A percentile compares a stretch with the other conserved stretches of the same genome.
phyloP scores from a whole-genome alignment of 257 asterid genomes.

The Solanum corneliomulleri region DNA sequence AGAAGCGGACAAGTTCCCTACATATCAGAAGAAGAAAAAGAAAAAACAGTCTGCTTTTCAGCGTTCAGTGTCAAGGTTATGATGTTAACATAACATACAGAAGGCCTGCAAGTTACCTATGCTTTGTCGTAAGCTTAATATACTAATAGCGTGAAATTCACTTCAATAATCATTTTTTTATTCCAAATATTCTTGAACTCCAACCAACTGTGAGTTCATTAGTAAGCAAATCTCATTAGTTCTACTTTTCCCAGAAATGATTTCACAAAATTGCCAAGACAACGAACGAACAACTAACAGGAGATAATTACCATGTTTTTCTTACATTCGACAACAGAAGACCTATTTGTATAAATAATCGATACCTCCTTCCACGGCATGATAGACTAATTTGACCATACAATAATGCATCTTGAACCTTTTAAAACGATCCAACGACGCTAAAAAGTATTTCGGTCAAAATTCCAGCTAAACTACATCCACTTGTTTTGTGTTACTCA shows the following conservation, averaged over 20 bases:
- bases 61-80: not conserved
- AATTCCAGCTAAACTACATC: not conserved
- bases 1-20: not conserved
- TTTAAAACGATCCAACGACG: not conserved
- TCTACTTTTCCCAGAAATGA: not conserved
- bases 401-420: not conserved
- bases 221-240: not conserved
- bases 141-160: not conserved
- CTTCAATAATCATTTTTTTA: too few species aligned
- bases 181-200: not conserved
- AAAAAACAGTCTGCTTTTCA: not conserved
- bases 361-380: not conserved
- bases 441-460: not conserved
- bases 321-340: not conserved
- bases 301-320: not conserved
- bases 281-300: not conserved
- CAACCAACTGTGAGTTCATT: not conserved
- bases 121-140: not conserved
- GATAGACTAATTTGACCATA: not conserved
- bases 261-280: not conserved
- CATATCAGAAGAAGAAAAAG: not conserved
- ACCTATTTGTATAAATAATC: not conserved
- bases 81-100: not conserved
- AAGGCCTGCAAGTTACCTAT: not conserved
- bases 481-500: not conserved